Evolutionary conservation across 768 basidiomycete species (phyloP).

Genomic region (Albatrellus ellisii): DNA sequence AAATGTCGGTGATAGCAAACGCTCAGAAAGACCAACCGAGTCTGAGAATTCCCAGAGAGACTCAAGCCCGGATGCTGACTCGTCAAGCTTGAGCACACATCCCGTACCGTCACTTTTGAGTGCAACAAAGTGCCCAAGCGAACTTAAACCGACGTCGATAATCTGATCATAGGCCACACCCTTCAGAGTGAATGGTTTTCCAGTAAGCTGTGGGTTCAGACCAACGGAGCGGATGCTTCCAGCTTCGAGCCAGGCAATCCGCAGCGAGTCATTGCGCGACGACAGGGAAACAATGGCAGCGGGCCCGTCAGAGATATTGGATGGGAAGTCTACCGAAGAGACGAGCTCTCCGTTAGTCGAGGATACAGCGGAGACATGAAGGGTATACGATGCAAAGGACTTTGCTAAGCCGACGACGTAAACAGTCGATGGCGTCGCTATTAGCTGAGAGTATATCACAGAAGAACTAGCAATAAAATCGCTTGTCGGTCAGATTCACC

Average conservation of each 20-base stretch:
- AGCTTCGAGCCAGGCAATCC: conserved; percentile 43
- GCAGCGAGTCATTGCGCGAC: conserved; percentile 15
- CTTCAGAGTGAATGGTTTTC: conserved; percentile 31
- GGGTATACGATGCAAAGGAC: conserved; percentile 38
- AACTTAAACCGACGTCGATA: conserved; percentile 46
- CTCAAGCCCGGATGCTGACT: conserved; percentile 24
- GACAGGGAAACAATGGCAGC: conserved; percentile 25
- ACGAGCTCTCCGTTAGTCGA: conserved; percentile 39
- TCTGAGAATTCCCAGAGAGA: conserved; percentile 42
- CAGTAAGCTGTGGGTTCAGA: conserved; percentile 38
- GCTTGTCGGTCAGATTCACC: no score
- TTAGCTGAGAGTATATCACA: conserved; percentile 49
- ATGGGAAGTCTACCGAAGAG: conserved; percentile 37
- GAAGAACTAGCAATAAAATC: conserved; percentile 35
- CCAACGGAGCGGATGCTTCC: conserved; percentile 34
- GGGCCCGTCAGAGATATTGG: conserved; percentile 26
- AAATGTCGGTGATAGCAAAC: background rate
- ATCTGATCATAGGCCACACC: conserved; percentile 34
- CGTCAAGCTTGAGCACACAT: conserved; percentile 38
- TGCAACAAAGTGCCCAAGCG: conserved; percentile 47
- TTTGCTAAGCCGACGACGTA: conserved; percentile 38
- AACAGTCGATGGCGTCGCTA: conserved; percentile 36
- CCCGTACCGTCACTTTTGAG: conserved; percentile 41
- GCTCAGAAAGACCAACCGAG: conserved; percentile 26
- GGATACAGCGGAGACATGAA: conserved; percentile 55